Percentiles rank a stretch among this genome's conserved stretches.
Conservation (phyloP, 2,329 filamentous ascomycete species). For the Parafenestella ontariensis region DNA sequence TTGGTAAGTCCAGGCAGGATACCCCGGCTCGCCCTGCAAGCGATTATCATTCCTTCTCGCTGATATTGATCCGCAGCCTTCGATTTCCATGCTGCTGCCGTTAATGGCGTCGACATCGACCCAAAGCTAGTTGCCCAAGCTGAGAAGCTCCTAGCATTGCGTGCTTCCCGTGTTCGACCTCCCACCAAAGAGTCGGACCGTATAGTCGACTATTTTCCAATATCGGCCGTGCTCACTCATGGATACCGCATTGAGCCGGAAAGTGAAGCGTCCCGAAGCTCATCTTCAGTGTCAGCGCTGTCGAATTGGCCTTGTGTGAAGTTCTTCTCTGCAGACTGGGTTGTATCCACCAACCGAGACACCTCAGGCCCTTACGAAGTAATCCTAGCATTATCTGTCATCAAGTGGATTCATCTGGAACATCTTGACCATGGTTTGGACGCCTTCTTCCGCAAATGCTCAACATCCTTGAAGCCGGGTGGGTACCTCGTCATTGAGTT, state of each 20-base stretch:
- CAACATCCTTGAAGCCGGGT: slow-evolving; percentile 32
- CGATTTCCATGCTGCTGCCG: slow-evolving; percentile 45
- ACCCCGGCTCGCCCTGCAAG: slow-evolving; percentile 33
- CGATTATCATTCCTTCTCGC: slow-evolving; percentile 36
- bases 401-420: slow-evolving; percentile 51
- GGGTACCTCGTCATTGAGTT: slow-evolving; percentile 45
- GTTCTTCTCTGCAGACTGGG: slow-evolving; percentile 46
- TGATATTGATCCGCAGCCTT: slow-evolving; percentile 47
- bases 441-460: slow-evolving; percentile 44
- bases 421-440: slow-evolving; percentile 44
- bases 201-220: slow-evolving; percentile 45
- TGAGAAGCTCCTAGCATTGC: slow-evolving; percentile 44
- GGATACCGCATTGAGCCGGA: slow-evolving; percentile 41
- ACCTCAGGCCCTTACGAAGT: slow-evolving; percentile 40
- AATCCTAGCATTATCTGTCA: slow-evolving; percentile 49
- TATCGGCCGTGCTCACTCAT: slow-evolving; percentile 45
- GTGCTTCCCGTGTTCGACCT: slow-evolving; percentile 44
- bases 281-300: slow-evolving; percentile 20
- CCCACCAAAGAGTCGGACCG: slow-evolving; percentile 18
- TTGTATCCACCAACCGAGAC: slow-evolving; percentile 31
- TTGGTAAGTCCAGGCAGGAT: slow-evolving; percentile 42
- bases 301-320: slow-evolving; percentile 35
- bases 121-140: slow-evolving; percentile 46
- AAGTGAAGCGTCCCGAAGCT: slow-evolving; percentile 13
- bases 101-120: slow-evolving; percentile 52